These are phyloP conservation scores for Pythium myriotylum DNA, from an alignment of 352 stramenopile species.

Conservation along the genomic window DNA sequence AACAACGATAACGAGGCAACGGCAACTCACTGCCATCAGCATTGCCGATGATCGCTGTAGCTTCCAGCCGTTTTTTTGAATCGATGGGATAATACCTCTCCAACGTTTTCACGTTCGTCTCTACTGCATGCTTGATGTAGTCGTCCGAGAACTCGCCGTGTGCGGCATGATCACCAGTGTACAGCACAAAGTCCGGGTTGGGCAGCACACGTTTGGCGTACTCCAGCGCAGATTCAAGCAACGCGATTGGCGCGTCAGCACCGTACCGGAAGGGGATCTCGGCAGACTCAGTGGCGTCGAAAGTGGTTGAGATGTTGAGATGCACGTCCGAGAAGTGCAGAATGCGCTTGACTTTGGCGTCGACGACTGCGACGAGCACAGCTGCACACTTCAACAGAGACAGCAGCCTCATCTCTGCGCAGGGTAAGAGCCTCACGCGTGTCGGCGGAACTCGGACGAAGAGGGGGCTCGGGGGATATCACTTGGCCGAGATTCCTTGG, in stretches of 20 bases:
- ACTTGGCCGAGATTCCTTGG: slow-evolving; percentile 4
- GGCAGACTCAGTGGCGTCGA: slow-evolving; percentile 39
- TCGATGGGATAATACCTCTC: slow-evolving; percentile 68
- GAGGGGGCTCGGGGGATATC: neutral
- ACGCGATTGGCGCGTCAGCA: slow-evolving; percentile 48
- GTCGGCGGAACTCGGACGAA: neutral
- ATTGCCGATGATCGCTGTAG: slow-evolving; percentile 83
- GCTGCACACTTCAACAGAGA: neutral
- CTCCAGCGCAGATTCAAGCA: slow-evolving; percentile 71
- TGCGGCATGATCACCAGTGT: slow-evolving; percentile 78
- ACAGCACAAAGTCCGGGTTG: slow-evolving; percentile 74
- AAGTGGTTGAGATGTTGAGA: slow-evolving; percentile 65
- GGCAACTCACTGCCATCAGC: slow-evolving; percentile 56
- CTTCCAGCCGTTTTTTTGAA: slow-evolving; percentile 35
- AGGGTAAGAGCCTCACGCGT: neutral
- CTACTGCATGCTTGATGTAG: slow-evolving; percentile 62
- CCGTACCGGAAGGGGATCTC: slow-evolving; percentile 51
- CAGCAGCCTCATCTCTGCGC: slow-evolving; percentile 14
- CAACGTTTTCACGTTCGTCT: slow-evolving; percentile 66
- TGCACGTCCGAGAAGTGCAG: slow-evolving; percentile 88
- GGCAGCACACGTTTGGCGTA: slow-evolving; percentile 61
- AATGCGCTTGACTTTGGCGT: slow-evolving; percentile 44
- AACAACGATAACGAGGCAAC: neutral
- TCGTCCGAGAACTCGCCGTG: slow-evolving; percentile 66
- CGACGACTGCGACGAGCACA: neutral